Base-by-base conservation (phyloP, 2,329 filamentous ascomycete genomes). In the Aspergillaceae sp. region DNA sequence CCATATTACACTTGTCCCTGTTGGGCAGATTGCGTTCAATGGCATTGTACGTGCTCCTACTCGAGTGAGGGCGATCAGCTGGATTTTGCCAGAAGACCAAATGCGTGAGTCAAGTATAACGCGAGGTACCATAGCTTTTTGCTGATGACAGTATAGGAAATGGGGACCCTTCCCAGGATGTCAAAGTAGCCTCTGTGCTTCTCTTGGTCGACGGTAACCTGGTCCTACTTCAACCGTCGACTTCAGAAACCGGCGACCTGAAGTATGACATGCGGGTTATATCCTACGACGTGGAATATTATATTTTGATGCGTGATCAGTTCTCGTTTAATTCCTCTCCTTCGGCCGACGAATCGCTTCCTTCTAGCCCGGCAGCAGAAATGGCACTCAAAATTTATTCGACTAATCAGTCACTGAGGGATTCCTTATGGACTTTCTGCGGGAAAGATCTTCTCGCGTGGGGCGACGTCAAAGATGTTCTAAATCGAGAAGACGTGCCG, bases 251-350 rank as follows among this genome's bases (percentile, higher is more conserved):
- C 38, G 86, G 87, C 4, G 85, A 89, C 56, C 75, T 96, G 43
- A 97, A 96, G 70, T 98, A 98, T 61, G 91, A 97, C 61, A 98
- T 98, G 92, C 85, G 90, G 7, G 85, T 97, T 48, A 85, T 98
- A 61, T 89, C 90, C 8, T 88, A 96, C 58, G 94, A 94, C 58
- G 89, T 97, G 36, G 92, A 98, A 64, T 97, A 92, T 59, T 96
- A 95, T 63, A 84, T 84, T 45, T 81, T 92, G 57, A 94, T 94
- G 81, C 83, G 90, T 52, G 92, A 98, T 60, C 86, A 94, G 58
- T 81, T 70, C 19, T 70, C 64, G 7, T 72, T 69, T 56, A 71
- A 69, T 51, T 72, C 76, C 51, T 66, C 69, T 8, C 67, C 68
- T 29, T 69, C 19, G 19, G 54, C 65, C n/a, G 73, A 76, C 48